Evolutionary conservation across 2,329 filamentous ascomycete genomes (phyloP).

Genomic region (Cytospora schulzeri): DNA sequence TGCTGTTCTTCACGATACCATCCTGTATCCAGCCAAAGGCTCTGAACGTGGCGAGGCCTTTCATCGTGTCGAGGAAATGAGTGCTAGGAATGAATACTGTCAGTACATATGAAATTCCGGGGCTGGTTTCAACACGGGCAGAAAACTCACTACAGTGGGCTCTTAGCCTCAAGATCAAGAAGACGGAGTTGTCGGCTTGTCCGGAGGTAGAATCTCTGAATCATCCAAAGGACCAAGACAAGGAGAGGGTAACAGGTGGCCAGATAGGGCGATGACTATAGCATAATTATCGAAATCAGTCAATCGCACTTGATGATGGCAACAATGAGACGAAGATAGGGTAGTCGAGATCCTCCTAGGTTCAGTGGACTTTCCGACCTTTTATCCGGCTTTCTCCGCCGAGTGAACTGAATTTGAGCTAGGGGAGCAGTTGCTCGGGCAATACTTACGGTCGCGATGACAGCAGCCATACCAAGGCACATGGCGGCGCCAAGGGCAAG

Average conservation of each 20-base stretch:
- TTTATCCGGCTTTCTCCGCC: too few relatives aligned
- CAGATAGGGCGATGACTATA: constrained; percentile 33
- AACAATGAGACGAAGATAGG: too few relatives aligned
- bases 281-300: too few relatives aligned
- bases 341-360: too few relatives aligned
- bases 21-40: constrained; percentile 57
- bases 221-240: constrained; percentile 45
- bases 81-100: constrained; percentile 34
- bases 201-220: constrained; percentile 61
- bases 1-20: constrained; percentile 47
- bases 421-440: neutral
- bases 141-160: constrained; percentile 52
- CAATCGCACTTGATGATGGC: too few relatives aligned
- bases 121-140: neutral
- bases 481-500: constrained; percentile 31
- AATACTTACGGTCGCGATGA: constrained; percentile 32
- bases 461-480: constrained; percentile 34
- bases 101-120: neutral
- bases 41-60: constrained; percentile 57
- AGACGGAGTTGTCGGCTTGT: constrained; percentile 63
- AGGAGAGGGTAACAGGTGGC: constrained; percentile 53
- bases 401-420: neutral
- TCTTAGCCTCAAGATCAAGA: constrained; percentile 63
- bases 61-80: constrained; percentile 58
- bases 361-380: too few relatives aligned